Conservation (phyloP, 2,329 filamentous ascomycete species). For the Talaromyces sp. region DNA sequence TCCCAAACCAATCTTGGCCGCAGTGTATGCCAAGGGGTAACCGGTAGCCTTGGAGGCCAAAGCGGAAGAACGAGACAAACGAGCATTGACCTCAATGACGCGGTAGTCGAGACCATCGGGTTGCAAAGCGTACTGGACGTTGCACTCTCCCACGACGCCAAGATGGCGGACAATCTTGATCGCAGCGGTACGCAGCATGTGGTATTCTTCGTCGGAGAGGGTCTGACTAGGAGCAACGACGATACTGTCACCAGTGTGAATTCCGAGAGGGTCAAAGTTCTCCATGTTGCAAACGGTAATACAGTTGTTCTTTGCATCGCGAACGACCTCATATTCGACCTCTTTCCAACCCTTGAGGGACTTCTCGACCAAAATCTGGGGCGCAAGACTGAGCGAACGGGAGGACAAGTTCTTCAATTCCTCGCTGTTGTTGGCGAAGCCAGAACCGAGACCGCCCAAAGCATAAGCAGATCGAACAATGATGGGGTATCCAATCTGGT, state of each 20-base stretch:
- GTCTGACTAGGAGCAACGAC: slow-evolving; percentile 97
- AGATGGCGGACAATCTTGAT: slow-evolving; percentile 98
- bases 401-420: slow-evolving; percentile 93
- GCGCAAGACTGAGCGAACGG: slow-evolving; percentile 84
- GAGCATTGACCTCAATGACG: slow-evolving; percentile 98
- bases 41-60: slow-evolving; percentile 97
- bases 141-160: slow-evolving; percentile 96
- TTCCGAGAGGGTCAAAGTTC: slow-evolving; percentile 96
- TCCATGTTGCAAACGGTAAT: slow-evolving; percentile 99
- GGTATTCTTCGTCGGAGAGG: slow-evolving; percentile 95
- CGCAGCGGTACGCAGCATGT: slow-evolving; percentile 95
- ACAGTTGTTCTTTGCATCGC: slow-evolving; percentile 96
- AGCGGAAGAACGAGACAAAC: slow-evolving; percentile 94
- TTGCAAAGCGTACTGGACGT: slow-evolving; percentile 95
- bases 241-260: slow-evolving; percentile 98
- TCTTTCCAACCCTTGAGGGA: slow-evolving; percentile 99
- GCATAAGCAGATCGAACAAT: slow-evolving; percentile 97
- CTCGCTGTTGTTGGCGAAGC: slow-evolving; percentile 89
- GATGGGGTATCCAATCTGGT: slow-evolving; percentile 88
- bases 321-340: slow-evolving; percentile 96
- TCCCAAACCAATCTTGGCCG: slow-evolving; percentile 95
- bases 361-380: slow-evolving; percentile 97
- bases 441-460: slow-evolving; percentile 90
- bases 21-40: slow-evolving; percentile 94
- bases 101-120: slow-evolving; percentile 96